Evolutionary conservation across 2,329 filamentous ascomycete genomes (phyloP), one percentile per base, ranked within the genome.

Genomic region (Xylariaceae sp.): DNA sequence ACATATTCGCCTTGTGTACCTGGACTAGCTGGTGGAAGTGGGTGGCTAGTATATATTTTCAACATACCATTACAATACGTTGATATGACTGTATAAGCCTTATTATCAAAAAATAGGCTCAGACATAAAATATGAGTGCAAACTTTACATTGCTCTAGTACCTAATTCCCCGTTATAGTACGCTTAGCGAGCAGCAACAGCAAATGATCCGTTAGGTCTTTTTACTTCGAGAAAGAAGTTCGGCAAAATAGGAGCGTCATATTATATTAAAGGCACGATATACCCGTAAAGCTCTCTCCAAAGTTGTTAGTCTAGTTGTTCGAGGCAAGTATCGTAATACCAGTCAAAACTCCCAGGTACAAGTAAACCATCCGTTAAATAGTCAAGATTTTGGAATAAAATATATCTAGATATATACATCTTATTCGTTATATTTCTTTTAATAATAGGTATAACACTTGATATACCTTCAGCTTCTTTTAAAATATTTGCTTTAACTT

Each of bases 61-160:
- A 44, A 21, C 6, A 7, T 3, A 10, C 36, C 36, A 12, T 10
- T 10, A 2, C 34, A 14, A 39, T 40, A 44, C 7, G n/a, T 44
- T n/a, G 36, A 34, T 10, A 29, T 44, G 12, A 44, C 19, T 5
- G 42, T 39, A 25, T 38, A 39, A n/a, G 36, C 42, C 19, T 38
- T 44, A 12, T 44, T 44, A 17, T 39, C 42, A n/a, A 14, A 8
- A 6, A 7, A 22, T 36, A 3, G 21, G 12, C 12, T 12, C 29
- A 6, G 27, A 10, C 16, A 27, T 10, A 23, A 23, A 7, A 17
- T 40, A 51, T 6, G 22, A 49, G 29, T 42, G 36, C 17, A 51
- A 25, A 40, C 41, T 42, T 6, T 36, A 12, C 5, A 42, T 44
- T 41, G 17, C 40, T 27, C 40, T 25, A 4, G 29, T 33, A 12